Evolutionary conservation across 2,329 filamentous ascomycete genomes (phyloP), one percentile per base, ranked within the genome.

Genomic region (Sporothrix pseudoabietina): DNA sequence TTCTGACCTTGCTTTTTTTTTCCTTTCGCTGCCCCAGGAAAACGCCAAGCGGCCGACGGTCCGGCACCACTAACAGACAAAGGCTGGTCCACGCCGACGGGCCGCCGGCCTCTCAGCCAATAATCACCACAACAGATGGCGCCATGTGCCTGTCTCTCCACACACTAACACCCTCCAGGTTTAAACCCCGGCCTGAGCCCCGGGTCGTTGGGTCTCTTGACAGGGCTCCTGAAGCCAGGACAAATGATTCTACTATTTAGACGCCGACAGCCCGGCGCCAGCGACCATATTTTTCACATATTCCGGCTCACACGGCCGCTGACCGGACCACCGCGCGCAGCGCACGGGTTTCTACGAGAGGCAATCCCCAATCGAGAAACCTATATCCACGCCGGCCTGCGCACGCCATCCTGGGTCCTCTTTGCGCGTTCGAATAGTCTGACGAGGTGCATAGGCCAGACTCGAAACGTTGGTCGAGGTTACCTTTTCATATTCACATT

Each of bases 381-480:
- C 22, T 70, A 39, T 47, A 63, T 61, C 26, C 39, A 52, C 52
- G 57, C 57, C 57, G 57, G 35, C n/a, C 30, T 32, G 39, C 69
- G 69, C 69, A 71, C 69, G 69, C 69, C 69, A 71, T 71, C 39
- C 26, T 71, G 69, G 69, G 9, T 14, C 47, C 16, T 44, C 35
- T 61, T 71, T 61, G 54, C 54, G 55, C 54, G 54, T 71, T 71
- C 22, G n/a, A 47, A 35, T 32, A 57, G 55, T 57, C 3, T 32
- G 26, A 32, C 26, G 55, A 57, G 26, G 22, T 54, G 49, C 49
- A 54, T 19, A 54, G 8, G 5, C 19, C 22, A 19, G 8, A 32
- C 12, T 57, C 54, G 16, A 8, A 35, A 32, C 10, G 1, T 59
- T 59, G 26, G 52, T 22, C 26, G 55, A 39, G 19, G 19, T 10